phyloP scores from a whole-genome alignment of 164 flowering plant species.

The Vitis riparia region DNA sequence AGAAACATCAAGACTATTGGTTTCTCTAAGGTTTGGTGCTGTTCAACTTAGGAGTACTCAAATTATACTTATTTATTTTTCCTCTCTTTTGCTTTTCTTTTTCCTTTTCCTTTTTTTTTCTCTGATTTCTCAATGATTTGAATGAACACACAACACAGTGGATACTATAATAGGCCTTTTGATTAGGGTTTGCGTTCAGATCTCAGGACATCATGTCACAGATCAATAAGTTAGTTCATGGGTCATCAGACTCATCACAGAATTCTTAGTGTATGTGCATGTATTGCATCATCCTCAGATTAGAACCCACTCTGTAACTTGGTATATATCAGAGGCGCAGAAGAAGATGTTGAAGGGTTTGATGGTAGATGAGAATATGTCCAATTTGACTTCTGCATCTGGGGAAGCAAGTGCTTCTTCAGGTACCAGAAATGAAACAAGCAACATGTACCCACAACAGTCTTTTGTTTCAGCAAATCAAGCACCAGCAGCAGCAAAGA shows the following conservation, averaged over 20 bases:
- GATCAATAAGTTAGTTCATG: neutral
- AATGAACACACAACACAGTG: neutral
- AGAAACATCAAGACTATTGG: neutral
- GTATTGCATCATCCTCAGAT: neutral
- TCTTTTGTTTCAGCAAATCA: constrained; percentile 16
- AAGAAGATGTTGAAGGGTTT: constrained; percentile 26
- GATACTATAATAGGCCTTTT: neutral
- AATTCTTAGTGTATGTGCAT: neutral
- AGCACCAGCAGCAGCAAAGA: constrained; percentile 27
- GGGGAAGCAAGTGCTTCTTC: constrained; percentile 33
- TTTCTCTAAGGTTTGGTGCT: constrained; percentile 9
- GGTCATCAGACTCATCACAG: neutral
- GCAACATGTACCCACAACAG: constrained; percentile 9
- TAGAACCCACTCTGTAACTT: neutral
- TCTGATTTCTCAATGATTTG: neutral
- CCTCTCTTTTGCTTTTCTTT: neutral
- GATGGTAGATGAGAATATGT: constrained; percentile 28
- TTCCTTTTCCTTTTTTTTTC: neutral
- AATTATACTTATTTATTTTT: constrained; percentile 43
- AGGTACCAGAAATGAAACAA: constrained; percentile 20
- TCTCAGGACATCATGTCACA: constrained; percentile 4
- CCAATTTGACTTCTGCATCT: constrained; percentile 35
- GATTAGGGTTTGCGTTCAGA: constrained; percentile 18
- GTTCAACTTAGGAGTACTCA: neutral
- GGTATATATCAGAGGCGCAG: too few species aligned